Conservation (phyloP, 1,284 basidiomycete genomes). For the Inonotus hispidus region DNA sequence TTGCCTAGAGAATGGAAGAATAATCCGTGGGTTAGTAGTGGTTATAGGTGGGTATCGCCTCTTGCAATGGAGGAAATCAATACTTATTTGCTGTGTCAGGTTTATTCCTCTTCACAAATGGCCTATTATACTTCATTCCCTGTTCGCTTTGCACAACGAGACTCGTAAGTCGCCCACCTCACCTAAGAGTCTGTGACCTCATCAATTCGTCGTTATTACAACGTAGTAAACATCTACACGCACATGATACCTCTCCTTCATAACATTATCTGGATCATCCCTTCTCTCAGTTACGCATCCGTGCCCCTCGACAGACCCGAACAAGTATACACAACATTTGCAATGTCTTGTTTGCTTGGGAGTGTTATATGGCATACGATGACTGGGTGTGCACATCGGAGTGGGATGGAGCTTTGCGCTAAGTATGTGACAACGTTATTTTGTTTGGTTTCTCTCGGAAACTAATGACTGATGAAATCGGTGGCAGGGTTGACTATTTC, state of each 20-base stretch:
- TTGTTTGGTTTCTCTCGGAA: not conserved
- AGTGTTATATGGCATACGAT: conserved; percentile 82
- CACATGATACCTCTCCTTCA: conserved; percentile 77
- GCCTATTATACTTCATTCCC: conserved; percentile 67
- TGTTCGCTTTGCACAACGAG: conserved; percentile 84
- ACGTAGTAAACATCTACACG: conserved; percentile 86
- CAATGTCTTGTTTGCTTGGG: conserved; percentile 65
- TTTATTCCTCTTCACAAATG: conserved; percentile 85
- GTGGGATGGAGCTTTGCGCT: conserved; percentile 71
- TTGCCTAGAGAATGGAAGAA: conserved; percentile 80
- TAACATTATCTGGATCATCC: conserved; percentile 53
- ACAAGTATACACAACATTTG: conserved; percentile 59
- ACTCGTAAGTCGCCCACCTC: conserved; percentile 49
- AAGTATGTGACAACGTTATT: not conserved
- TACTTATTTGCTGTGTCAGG: conserved; percentile 32
- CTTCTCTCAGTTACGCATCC: conserved; percentile 33
- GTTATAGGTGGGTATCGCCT: conserved; percentile 66
- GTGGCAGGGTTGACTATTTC: conserved; percentile 62
- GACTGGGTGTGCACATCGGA: conserved; percentile 70
- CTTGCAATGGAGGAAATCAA: not conserved
- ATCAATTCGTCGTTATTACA: not conserved
- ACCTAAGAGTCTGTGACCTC: not conserved
- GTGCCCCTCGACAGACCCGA: conserved; percentile 44
- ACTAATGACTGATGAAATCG: not conserved
- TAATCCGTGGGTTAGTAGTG: conserved; percentile 77